Conservation (phyloP, 163 green algal species). For the Scenedesmus sp. region DNA sequence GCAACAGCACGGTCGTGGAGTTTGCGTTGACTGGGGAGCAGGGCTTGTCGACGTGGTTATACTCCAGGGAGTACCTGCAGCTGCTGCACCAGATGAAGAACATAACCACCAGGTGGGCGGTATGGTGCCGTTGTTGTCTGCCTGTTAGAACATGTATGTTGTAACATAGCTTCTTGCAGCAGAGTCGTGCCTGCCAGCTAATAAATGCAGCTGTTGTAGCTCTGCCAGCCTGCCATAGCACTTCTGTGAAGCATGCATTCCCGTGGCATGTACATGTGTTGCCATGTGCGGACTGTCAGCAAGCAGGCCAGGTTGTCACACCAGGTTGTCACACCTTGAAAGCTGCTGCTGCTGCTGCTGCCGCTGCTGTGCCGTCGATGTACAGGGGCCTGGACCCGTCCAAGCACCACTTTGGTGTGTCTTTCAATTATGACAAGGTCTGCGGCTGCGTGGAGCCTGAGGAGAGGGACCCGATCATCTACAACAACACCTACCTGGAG, state of each 20-base stretch:
- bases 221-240: too few relatives aligned
- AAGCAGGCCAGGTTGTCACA: too few relatives aligned
- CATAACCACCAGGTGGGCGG: background rate
- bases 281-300: too few relatives aligned
- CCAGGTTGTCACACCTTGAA: background rate
- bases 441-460: constrained; percentile 53
- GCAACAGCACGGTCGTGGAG: constrained; percentile 5
- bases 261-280: background rate
- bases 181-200: background rate
- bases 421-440: constrained; percentile 55
- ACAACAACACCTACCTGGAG: constrained; percentile 52
- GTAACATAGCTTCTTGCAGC: background rate
- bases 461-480: constrained; percentile 44
- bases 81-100: constrained; percentile 17
- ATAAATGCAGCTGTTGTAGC: background rate
- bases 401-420: constrained; percentile 9
- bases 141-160: background rate
- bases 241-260: background rate
- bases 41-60: constrained; percentile 28
- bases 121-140: background rate
- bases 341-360: background rate
- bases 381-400: background rate
- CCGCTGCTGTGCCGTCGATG: background rate
- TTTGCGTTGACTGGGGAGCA: constrained; percentile 38
- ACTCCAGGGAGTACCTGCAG: background rate